These are phyloP conservation scores for Clavispora vitiphila DNA, from an alignment of 805 yeast species.

Conservation along the genomic window DNA sequence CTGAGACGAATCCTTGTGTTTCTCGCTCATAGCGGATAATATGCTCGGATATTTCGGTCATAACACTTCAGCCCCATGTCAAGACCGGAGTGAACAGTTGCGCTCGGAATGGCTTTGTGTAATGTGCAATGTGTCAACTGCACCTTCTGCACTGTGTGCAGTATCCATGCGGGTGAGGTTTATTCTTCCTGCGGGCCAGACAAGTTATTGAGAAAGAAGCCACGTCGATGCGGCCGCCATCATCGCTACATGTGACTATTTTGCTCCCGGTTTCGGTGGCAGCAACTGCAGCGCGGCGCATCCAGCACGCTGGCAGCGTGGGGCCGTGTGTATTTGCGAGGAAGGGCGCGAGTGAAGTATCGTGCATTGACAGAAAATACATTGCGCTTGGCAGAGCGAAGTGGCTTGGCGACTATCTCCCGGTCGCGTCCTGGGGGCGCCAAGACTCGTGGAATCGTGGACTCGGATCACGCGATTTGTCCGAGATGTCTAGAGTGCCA, in stretches of 20 bases:
- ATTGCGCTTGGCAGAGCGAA: not conserved
- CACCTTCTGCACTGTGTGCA: not conserved
- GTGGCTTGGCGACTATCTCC: not conserved
- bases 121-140: not conserved
- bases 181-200: not conserved
- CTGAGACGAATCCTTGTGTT: too few relatives aligned
- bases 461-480: not conserved
- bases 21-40: too few relatives aligned
- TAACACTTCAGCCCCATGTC: not conserved
- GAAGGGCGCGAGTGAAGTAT: not conserved
- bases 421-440: too few relatives aligned
- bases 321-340: too few relatives aligned
- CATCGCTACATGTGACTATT: too few relatives aligned
- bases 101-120: not conserved
- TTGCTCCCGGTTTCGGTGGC: too few relatives aligned
- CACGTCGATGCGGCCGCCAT: too few relatives aligned
- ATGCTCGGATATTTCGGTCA: too few relatives aligned
- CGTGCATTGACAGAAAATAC: not conserved
- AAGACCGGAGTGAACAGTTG: too few relatives aligned
- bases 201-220: not conserved
- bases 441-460: not conserved
- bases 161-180: not conserved
- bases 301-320: too few relatives aligned
- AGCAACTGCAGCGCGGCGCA: too few relatives aligned
- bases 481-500: not conserved